Conservation (phyloP, 2,329 filamentous ascomycete genomes). For the Ophiostoma sp. region DNA sequence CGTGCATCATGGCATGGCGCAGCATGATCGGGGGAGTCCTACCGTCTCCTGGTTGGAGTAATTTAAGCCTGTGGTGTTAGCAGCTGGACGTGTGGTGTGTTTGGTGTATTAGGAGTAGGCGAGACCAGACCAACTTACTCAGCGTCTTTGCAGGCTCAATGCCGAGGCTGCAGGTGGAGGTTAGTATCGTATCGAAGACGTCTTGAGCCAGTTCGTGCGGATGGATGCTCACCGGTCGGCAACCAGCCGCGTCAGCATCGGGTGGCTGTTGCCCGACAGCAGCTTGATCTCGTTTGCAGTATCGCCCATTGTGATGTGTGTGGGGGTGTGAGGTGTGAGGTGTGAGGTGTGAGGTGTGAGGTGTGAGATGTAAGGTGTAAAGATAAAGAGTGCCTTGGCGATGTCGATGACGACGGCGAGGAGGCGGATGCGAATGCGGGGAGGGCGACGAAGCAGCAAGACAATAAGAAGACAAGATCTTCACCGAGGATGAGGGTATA, state of each 20-base stretch:
- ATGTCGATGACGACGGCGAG: neutral
- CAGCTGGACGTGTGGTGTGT: no score
- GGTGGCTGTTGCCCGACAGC: constrained; percentile 39
- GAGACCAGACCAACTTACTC: no score
- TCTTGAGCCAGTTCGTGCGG: neutral
- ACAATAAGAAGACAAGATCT: neutral
- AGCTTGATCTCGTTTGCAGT: constrained; percentile 39
- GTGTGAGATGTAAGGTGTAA: neutral
- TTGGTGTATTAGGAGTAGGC: no score
- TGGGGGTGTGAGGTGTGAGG: neutral
- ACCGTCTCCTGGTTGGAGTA: constrained; percentile 78
- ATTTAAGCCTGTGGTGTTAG: constrained; percentile 46
- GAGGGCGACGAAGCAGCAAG: neutral
- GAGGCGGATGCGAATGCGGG: neutral
- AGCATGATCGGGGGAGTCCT: neutral
- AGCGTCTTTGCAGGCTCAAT: no score
- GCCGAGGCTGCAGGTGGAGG: neutral
- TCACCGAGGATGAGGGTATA: neutral
- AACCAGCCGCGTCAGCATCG: constrained; percentile 35
- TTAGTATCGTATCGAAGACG: neutral
- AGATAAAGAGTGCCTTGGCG: neutral
- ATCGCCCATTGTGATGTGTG: constrained; percentile 20
- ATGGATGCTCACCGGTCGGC: constrained; percentile 35
- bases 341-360: neutral
- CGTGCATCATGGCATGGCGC: no score